Evolutionary conservation across 1,284 basidiomycete genomes (phyloP).

Genomic region (Pascua guehoae): DNA sequence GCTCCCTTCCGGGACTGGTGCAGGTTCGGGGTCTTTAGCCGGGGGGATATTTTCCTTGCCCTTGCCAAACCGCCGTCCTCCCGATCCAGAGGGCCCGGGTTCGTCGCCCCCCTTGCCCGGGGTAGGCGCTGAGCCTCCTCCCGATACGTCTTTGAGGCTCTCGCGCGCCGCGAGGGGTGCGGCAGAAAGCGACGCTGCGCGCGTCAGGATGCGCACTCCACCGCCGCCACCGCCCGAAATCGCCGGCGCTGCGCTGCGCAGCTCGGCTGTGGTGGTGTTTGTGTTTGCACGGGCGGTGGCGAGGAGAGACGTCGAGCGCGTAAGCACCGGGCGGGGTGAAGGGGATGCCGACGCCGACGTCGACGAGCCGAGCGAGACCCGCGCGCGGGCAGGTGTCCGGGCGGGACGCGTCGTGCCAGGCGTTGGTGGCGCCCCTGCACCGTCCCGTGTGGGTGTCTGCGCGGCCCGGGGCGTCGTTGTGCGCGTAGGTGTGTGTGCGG

Average conservation of each 20-base stretch:
- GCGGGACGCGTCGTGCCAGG: neutral
- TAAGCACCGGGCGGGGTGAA: neutral
- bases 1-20: slow-evolving; percentile 6
- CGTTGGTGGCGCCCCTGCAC: neutral
- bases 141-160: neutral
- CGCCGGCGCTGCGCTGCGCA: neutral
- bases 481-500: neutral
- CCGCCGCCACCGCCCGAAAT: slow-evolving; percentile 4
- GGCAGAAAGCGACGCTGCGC: slow-evolving; percentile 21
- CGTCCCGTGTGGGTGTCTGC: neutral
- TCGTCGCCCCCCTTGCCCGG: slow-evolving; percentile 15
- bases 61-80: slow-evolving; percentile 27
- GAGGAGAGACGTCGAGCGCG: slow-evolving; percentile 3
- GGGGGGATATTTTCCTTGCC: slow-evolving; percentile 48
- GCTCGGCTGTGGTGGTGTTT: neutral
- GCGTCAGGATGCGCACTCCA: slow-evolving; percentile 10
- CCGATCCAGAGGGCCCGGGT: slow-evolving; percentile 11
- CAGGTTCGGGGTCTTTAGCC: slow-evolving; percentile 22
- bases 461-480: neutral
- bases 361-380: neutral
- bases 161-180: slow-evolving; percentile 13
- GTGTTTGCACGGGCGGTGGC: neutral
- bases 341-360: slow-evolving; percentile 1
- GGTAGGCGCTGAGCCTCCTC: slow-evolving; percentile 9
- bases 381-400: neutral